phyloP scores from a whole-genome alignment of 2,329 filamentous ascomycete genomes.

The Chalaropsis thielavioides region DNA sequence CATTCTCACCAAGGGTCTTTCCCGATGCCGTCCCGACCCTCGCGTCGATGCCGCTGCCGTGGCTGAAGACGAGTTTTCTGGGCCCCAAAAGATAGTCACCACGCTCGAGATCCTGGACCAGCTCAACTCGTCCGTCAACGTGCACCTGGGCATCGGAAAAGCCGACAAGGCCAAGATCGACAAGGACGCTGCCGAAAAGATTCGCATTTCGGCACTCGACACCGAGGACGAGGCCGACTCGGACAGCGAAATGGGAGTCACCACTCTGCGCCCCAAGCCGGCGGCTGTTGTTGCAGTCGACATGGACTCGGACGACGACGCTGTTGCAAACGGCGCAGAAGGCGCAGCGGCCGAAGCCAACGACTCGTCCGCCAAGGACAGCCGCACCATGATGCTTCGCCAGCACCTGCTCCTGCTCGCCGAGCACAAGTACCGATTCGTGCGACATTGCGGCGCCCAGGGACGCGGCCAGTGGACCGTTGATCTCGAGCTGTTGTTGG shows the following conservation, averaged over 20 bases:
- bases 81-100: conserved; percentile 30
- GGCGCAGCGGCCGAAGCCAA: conserved; percentile 25
- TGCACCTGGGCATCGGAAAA: conserved; percentile 44
- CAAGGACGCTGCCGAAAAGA: conserved; percentile 33
- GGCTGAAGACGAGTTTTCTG: conserved; percentile 24
- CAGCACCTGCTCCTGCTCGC: conserved; percentile 60
- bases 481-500: conserved; percentile 61
- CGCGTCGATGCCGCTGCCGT: conserved; percentile 29
- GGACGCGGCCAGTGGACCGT: conserved; percentile 67
- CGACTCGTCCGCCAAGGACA: conserved; percentile 34
- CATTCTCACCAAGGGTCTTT: conserved; percentile 52
- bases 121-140: conserved; percentile 38
- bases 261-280: conserved; percentile 2
- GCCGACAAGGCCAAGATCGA: conserved; percentile 34
- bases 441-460: conserved; percentile 48
- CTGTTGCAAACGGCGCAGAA: conserved; percentile 28
- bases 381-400: conserved; percentile 23
- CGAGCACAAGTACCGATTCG: conserved; percentile 53
- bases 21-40: conserved; percentile 50
- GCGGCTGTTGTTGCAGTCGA: background rate
- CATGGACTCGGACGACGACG: conserved; percentile 22
- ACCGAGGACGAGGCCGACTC: conserved; percentile 26
- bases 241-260: conserved; percentile 20
- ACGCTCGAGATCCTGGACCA: conserved; percentile 43
- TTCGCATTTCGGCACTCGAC: conserved; percentile 25